Evolutionary conservation across 371 early-diverging fungal species (phyloP).

Genomic region (Actinomucor elegans): DNA sequence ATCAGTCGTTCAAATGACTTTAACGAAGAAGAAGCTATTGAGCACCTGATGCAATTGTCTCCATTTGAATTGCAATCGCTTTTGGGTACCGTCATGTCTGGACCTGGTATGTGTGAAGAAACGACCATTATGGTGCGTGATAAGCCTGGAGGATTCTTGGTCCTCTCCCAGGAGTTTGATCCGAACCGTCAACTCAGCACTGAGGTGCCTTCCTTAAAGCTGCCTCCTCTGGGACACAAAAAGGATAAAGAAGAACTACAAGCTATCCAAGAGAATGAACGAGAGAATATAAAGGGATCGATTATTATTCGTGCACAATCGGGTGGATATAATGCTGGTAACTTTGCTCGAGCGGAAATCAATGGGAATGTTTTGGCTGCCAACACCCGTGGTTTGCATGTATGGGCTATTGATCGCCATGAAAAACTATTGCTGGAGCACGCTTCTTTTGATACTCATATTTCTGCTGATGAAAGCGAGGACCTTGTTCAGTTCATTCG

Average conservation of each 20-base stretch:
- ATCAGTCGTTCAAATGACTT: constrained; percentile 70
- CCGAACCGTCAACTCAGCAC: constrained; percentile 12
- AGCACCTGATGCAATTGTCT: constrained; percentile 76
- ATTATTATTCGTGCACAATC: constrained; percentile 63
- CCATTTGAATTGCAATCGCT: constrained; percentile 81
- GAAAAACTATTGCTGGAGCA: constrained; percentile 69
- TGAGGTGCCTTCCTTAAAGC: constrained; percentile 21
- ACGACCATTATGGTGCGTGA: constrained; percentile 50
- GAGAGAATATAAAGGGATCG: constrained; percentile 1
- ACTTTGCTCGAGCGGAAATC: constrained; percentile 71
- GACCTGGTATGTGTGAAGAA: constrained; percentile 55
- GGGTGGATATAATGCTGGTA: constrained; percentile 75
- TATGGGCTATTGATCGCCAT: constrained; percentile 69
- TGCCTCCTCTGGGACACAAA: constrained; percentile 3
- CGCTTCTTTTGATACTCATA: constrained; percentile 77
- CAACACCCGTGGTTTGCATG: constrained; percentile 74
- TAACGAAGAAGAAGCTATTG: constrained; percentile 81
- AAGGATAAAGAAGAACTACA: neutral
- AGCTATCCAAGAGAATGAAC: neutral
- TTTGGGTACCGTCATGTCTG: constrained; percentile 73
- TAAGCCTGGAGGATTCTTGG: constrained; percentile 45
- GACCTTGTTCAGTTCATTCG: constrained; percentile 71
- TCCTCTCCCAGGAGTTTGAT: constrained; percentile 29
- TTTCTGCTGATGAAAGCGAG: constrained; percentile 67
- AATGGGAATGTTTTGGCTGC: constrained; percentile 60